Evolutionary conservation across 129 eudicot species (phyloP).

Genomic region (Flaveria ramosissima): DNA sequence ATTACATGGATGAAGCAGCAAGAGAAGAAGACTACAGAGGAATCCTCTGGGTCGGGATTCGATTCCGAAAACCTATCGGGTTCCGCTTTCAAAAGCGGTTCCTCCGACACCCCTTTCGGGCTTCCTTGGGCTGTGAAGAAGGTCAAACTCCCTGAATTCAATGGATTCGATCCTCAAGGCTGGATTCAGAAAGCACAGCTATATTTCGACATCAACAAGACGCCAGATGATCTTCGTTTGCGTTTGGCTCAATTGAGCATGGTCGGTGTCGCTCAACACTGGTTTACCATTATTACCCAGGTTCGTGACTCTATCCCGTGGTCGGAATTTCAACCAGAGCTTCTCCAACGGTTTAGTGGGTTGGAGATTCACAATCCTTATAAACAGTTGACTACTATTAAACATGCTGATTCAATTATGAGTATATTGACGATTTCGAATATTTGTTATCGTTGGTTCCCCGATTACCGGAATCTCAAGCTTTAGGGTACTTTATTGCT

Average conservation of each 20-base stretch:
- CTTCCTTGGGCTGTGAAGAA: not conserved
- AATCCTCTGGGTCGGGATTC: not conserved
- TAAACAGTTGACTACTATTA: not conserved
- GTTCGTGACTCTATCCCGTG: not conserved
- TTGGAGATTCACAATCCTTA: not conserved
- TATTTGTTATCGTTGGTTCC: not conserved
- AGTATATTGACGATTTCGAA: not conserved
- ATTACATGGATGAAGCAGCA: not conserved
- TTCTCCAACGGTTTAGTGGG: not conserved
- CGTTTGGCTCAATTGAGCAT: not conserved
- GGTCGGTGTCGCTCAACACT: not conserved
- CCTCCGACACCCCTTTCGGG: accelerated
- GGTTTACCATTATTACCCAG: not conserved
- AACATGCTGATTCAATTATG: not conserved
- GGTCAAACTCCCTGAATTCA: not conserved
- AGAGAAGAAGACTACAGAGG: not conserved
- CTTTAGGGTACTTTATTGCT: too few species aligned
- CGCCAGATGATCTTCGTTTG: not conserved
- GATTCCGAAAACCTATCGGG: too few species aligned
- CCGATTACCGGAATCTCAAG: too few species aligned
- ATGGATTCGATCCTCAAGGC: not conserved
- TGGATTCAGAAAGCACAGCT: too few species aligned
- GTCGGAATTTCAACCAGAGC: not conserved
- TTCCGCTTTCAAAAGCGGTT: not conserved
- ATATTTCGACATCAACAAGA: too few species aligned